Base-by-base conservation (phyloP, 2,329 filamentous ascomycete species). In the Aureobasidium leucospermi region DNA sequence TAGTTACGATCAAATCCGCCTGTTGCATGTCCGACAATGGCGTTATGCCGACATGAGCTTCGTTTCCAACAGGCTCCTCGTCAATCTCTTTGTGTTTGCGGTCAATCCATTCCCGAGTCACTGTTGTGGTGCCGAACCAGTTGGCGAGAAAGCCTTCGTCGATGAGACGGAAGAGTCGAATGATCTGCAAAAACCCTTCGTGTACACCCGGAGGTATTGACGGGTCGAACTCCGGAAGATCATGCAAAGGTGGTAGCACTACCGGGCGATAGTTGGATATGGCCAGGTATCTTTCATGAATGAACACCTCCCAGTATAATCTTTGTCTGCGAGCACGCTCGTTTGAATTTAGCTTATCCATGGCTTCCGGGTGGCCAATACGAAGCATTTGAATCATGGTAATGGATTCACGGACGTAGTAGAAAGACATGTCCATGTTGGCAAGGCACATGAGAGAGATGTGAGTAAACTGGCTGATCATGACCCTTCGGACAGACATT, bases 241-340 rank as follows among this genome's bases (percentile, higher is more conserved):
- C 66, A 11, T 68, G 67, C 16, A 77, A 68, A 11, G 74, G 72
- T 6, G 69, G 70, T n/a, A 78, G 65, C 9, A 74, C 73, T 4
- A 73, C 70, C n/a, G 69, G 71, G 5, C 76, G 76, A 45, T 79
- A 79, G 41, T 80, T 76, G 4, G 79, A 70, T 29, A 83, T 77
- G 36, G 78, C 77, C n/a, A 80, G 65, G 65, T 83, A 83, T 15
- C 81, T 76, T 65, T 83, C 81, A 61, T 83, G 80, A 34, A 83
- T 79, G 63, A 79, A 83, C 11, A 75, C 76, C 62, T 81, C 76
- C 80, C 81, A 83, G 66, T 83, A 82, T 1, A 81, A 67, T 3
- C 81, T 73, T 62, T 81, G 78, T 51, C 77, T 67, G 51, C 73
- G 69, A 28, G 75, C 72, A 28, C 73, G 68, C 56, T 79, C 75